Percentiles rank a stretch among this genome's conserved stretches.
Conservation (phyloP, 495 filamentous ascomycete species). For the Neurospora sp. region DNA sequence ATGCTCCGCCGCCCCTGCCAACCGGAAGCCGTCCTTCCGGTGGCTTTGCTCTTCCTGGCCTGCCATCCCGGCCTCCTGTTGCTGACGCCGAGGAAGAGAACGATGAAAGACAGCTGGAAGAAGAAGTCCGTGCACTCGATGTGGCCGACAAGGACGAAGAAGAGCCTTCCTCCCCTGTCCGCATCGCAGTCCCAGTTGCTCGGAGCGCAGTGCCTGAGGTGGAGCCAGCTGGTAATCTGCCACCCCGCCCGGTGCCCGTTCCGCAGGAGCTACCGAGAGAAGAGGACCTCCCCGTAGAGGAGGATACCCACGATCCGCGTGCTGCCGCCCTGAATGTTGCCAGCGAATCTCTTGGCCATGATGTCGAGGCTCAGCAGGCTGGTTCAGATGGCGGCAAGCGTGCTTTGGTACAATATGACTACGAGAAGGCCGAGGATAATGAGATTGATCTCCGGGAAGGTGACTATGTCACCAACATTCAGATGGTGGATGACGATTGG, state of each 20-base stretch:
- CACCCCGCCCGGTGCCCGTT: conserved; percentile 36
- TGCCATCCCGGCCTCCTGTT: conserved; percentile 51
- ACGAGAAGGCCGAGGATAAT: conserved; percentile 95
- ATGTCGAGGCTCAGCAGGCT: conserved; percentile 16
- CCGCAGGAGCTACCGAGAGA: conserved; percentile 55
- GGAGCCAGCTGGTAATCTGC: conserved; percentile 39
- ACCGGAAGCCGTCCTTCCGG: conserved; percentile 51
- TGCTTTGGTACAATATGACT: conserved; percentile 85
- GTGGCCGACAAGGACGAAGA: conserved; percentile 23
- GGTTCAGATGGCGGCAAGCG: conserved; percentile 43
- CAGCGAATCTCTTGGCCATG: conserved; percentile 23
- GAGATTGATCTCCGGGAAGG: conserved; percentile 88
- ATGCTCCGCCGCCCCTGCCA: conserved; percentile 48
- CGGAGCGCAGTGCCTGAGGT: conserved; percentile 46
- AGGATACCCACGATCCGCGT: conserved; percentile 51
- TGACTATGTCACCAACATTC: conserved; percentile 85
- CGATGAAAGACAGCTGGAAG: conserved; percentile 31
- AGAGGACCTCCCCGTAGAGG: conserved; percentile 53
- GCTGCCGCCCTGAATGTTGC: conserved; percentile 49
- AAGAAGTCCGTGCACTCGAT: conserved; percentile 34
- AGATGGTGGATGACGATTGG: conserved; percentile 97
- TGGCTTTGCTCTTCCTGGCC: conserved; percentile 64
- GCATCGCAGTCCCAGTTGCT: conserved; percentile 77
- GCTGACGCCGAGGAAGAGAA: conserved; percentile 46
- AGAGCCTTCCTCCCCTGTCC: conserved; percentile 60